Percentiles rank a stretch among this genome's conserved stretches.
These are phyloP conservation scores for Dalbergia oliveri DNA, from an alignment of 306 rosid genomes.

Conservation along the genomic window DNA sequence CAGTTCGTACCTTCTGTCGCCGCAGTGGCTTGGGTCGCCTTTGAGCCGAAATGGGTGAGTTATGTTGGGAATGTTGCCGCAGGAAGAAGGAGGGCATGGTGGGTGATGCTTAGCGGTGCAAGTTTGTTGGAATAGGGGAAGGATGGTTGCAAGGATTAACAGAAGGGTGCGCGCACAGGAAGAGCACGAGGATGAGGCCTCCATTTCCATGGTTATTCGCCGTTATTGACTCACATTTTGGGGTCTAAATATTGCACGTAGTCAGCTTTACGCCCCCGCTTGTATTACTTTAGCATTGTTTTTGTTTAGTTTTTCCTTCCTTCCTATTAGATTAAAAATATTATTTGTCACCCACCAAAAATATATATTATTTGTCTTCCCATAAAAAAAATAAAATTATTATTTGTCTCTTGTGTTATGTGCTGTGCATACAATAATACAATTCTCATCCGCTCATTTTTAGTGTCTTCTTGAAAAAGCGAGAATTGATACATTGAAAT, in stretches of 20 bases:
- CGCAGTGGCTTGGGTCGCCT: constrained; percentile 42
- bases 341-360: too few species aligned
- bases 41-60: constrained; percentile 42
- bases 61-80: constrained; percentile 43
- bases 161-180: neutral
- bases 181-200: neutral
- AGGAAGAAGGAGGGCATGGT: constrained; percentile 39
- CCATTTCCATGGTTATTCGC: neutral
- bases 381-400: too few species aligned
- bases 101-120: constrained; percentile 28
- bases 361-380: too few species aligned
- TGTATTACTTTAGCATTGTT: too few species aligned
- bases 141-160: neutral
- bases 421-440: too few species aligned
- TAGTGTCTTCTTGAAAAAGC: too few species aligned
- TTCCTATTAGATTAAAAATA: too few species aligned
- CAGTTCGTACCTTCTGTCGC: constrained; percentile 36
- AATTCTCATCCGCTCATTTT: too few species aligned
- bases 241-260: neutral
- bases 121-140: constrained; percentile 11
- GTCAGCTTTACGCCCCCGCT: too few species aligned
- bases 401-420: too few species aligned
- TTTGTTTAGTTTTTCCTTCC: too few species aligned
- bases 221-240: neutral
- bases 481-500: too few species aligned